Percentiles rank a stretch among this genome's conserved stretches.
These are phyloP conservation scores for Penicillium lagena DNA, from an alignment of 495 filamentous ascomycete species.

Conservation along the genomic window DNA sequence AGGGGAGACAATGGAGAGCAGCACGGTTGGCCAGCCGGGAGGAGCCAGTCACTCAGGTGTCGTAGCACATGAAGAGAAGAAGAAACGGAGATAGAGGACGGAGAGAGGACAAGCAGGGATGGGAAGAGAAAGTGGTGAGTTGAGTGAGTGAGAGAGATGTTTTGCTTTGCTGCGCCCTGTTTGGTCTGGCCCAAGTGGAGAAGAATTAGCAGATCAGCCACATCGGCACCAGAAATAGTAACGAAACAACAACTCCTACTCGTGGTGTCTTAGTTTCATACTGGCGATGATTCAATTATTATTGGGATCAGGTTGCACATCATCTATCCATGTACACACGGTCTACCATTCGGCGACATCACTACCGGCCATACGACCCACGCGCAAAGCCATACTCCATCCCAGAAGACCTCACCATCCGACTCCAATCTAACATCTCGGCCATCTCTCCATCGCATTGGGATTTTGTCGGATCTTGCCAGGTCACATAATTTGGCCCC, in stretches of 20 bases:
- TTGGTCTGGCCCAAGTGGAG: slow-evolving; percentile 21
- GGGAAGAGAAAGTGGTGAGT: background rate
- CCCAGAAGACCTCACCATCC: background rate
- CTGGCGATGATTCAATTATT: background rate
- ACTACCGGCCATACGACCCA: too few species aligned
- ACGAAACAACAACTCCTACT: slow-evolving; percentile 3
- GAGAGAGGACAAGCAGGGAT: background rate
- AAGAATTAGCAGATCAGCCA: too few species aligned
- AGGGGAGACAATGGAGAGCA: background rate
- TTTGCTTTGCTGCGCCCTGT: slow-evolving; percentile 21
- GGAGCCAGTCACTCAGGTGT: background rate
- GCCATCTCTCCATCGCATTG: too few species aligned
- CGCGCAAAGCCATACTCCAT: background rate
- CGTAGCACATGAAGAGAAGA: background rate
- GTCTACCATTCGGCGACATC: background rate
- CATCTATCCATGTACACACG: background rate
- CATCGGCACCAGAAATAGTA: background rate
- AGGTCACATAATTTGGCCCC: background rate
- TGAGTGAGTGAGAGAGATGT: background rate
- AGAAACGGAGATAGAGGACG: background rate
- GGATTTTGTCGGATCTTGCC: too few species aligned
- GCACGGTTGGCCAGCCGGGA: background rate
- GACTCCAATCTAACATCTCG: background rate
- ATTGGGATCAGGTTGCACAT: background rate
- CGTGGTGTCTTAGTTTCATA: too few species aligned